Evolutionary conservation across 2,329 filamentous ascomycete species (phyloP).

Genomic region (Scorias spongiosa): DNA sequence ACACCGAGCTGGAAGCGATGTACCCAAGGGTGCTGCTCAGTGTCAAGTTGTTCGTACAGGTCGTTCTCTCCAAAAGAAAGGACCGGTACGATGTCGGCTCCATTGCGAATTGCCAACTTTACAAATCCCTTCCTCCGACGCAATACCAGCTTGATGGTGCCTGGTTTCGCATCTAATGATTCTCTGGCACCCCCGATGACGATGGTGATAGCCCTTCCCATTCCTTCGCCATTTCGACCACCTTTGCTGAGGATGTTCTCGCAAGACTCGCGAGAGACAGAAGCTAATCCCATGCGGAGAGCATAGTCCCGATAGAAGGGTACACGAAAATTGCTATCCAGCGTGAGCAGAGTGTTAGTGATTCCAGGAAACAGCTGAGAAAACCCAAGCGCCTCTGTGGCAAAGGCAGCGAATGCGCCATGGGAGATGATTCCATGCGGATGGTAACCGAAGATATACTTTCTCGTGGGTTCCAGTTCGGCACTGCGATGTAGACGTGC

Average conservation of each 20-base stretch:
- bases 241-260: conserved; percentile 74
- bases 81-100: conserved; percentile 88
- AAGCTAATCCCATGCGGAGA: conserved; percentile 72
- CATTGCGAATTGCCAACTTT: conserved; percentile 78
- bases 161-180: conserved; percentile 74
- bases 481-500: conserved; percentile 74
- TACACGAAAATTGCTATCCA: conserved; percentile 92
- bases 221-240: conserved; percentile 61
- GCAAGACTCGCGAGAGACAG: conserved; percentile 82
- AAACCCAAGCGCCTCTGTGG: conserved; percentile 79
- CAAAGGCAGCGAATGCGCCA: conserved; percentile 86
- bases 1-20: conserved; percentile 70
- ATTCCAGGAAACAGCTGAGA: conserved; percentile 81
- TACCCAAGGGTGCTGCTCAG: conserved; percentile 60
- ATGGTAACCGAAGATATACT: conserved; percentile 96
- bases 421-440: conserved; percentile 96
- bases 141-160: conserved; percentile 61
- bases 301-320: conserved; percentile 91
- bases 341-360: conserved; percentile 79
- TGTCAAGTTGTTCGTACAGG: conserved; percentile 77
- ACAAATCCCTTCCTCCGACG: conserved; percentile 80
- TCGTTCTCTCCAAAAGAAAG: conserved; percentile 93
- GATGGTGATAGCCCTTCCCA: conserved; percentile 92
- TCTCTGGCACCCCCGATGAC: conserved; percentile 87
- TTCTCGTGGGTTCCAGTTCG: conserved; percentile 61